Evolutionary conservation across 306 rosid species (phyloP).

Genomic region (Quercus dentata): DNA sequence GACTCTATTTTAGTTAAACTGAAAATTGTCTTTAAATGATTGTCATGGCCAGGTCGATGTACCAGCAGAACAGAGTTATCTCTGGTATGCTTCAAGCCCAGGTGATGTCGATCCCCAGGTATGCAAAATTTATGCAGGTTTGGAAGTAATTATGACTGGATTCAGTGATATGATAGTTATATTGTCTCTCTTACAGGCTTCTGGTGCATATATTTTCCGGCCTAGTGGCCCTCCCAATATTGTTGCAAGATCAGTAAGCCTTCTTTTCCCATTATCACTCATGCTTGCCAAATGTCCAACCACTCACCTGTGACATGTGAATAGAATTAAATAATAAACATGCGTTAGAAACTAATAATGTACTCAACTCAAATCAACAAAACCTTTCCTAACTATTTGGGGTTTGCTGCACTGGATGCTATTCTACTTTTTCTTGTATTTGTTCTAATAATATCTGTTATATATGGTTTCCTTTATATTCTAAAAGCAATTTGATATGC

Average conservation of each 20-base stretch:
- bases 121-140: constrained; percentile 7
- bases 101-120: constrained; percentile 63
- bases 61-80: constrained; percentile 81
- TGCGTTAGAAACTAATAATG: neutral
- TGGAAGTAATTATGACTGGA: neutral
- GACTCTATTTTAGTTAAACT: neutral
- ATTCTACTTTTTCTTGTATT: neutral
- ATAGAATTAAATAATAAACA: neutral
- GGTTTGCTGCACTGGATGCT: neutral
- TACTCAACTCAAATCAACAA: neutral
- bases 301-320: neutral
- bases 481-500: neutral
- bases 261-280: neutral
- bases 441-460: neutral
- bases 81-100: constrained; percentile 82
- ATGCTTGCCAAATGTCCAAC: neutral
- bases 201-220: constrained; percentile 90
- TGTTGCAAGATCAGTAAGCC: constrained; percentile 79
- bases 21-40: constrained; percentile 19
- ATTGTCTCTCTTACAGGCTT: constrained; percentile 39
- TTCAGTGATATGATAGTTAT: neutral
- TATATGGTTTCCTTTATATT: neutral
- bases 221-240: constrained; percentile 64
- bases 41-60: constrained; percentile 61
- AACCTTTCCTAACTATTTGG: neutral